Evolutionary conservation across 371 early-diverging fungal species (phyloP).

Genomic region (Vittaforma corneae): DNA sequence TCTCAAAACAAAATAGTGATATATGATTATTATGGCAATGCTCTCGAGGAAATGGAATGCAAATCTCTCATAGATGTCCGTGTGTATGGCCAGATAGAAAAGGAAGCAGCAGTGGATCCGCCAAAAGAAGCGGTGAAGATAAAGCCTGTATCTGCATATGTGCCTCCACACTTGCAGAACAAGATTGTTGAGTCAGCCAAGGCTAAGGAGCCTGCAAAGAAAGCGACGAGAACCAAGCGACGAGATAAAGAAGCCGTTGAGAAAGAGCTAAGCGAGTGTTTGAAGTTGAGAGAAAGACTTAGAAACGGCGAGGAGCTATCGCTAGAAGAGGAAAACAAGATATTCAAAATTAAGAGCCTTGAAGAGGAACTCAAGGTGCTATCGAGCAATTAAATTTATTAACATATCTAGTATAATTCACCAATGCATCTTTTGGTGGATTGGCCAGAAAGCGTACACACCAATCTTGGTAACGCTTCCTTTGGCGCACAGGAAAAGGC

Average conservation of each 20-base stretch:
- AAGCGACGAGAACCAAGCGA: constrained; percentile 2
- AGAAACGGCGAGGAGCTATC: constrained; percentile 42
- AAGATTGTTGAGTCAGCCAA: not conserved
- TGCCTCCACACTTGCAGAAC: constrained; percentile 40
- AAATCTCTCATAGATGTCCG: constrained; percentile 16
- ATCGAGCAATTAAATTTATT: too few species aligned
- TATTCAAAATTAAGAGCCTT: constrained; percentile 27
- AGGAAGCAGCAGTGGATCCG: constrained; percentile 16
- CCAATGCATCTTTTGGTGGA: too few species aligned
- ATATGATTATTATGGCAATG: constrained; percentile 59
- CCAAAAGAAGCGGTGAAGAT: constrained; percentile 34
- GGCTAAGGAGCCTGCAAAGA: constrained; percentile 1
- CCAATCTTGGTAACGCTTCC: too few species aligned
- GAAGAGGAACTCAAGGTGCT: constrained; percentile 37
- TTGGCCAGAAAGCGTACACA: too few species aligned
- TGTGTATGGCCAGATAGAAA: constrained; percentile 39
- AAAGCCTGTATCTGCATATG: constrained; percentile 30
- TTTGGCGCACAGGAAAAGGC: too few species aligned
- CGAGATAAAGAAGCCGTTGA: constrained; percentile 26
- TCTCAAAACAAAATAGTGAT: constrained; percentile 54
- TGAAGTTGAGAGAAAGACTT: constrained; percentile 38
- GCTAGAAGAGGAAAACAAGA: constrained; percentile 43
- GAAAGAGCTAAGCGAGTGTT: constrained; percentile 43
- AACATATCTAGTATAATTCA: too few species aligned
- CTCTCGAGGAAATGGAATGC: constrained; percentile 43